These are phyloP conservation scores for Chimonanthus praecox DNA, from an alignment of 164 flowering plant species.

Conservation along the genomic window DNA sequence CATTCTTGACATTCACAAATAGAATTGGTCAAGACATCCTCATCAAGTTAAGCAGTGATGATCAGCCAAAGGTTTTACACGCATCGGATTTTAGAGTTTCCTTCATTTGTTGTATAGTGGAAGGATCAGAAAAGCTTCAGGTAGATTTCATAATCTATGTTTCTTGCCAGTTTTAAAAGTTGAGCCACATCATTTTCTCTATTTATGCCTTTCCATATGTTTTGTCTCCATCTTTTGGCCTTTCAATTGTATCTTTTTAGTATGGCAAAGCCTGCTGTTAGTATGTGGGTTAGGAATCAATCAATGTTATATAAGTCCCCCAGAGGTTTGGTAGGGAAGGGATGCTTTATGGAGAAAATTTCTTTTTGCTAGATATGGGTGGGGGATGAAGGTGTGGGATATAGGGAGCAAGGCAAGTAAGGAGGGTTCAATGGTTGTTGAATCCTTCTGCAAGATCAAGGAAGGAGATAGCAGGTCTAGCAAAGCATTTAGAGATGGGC, in stretches of 20 bases:
- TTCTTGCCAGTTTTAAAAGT: neutral
- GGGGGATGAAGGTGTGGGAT: too few relatives aligned
- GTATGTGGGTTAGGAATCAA: neutral
- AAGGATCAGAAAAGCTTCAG: constrained; percentile 62
- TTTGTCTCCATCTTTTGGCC: neutral
- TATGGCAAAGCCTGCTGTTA: too few relatives aligned
- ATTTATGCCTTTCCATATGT: too few relatives aligned
- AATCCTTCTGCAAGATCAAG: too few relatives aligned
- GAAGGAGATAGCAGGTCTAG: too few relatives aligned
- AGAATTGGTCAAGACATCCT: constrained; percentile 72
- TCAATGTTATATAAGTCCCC: neutral
- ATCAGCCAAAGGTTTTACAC: constrained; percentile 66
- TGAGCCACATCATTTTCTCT: neutral
- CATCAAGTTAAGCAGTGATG: constrained; percentile 59
- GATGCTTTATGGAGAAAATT: neutral
- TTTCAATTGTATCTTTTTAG: neutral
- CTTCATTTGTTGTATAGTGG: constrained; percentile 44
- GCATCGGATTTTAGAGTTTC: constrained; percentile 77
- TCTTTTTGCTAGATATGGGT: too few relatives aligned
- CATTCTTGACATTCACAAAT: constrained; percentile 92
- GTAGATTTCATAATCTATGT: constrained; percentile 20
- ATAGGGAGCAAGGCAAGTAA: too few relatives aligned
- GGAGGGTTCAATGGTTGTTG: too few relatives aligned
- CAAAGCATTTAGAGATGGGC: too few relatives aligned
- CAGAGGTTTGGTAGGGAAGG: neutral